Base-by-base conservation (phyloP, 2,329 filamentous ascomycete genomes). In the Trichoderma breve region DNA sequence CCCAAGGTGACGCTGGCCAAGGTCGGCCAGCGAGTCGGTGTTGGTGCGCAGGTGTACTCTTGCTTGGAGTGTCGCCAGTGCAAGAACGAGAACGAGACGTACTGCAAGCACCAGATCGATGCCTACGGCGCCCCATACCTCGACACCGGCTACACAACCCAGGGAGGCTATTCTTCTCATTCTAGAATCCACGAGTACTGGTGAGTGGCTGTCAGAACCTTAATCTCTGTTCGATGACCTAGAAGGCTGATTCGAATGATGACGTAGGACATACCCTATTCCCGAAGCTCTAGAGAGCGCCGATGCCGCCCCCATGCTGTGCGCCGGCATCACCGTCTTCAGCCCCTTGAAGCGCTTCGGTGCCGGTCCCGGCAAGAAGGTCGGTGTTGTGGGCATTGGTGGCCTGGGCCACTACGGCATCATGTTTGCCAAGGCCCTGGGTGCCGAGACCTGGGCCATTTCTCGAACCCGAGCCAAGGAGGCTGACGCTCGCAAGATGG, bases 301-400 rank as follows among this genome's bases (percentile, higher is more conserved):
- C 70, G 82, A 90, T 65, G 92, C 91, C 1, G 93, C 93, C 2
- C 92, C 92, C 11, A 94, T 95, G 92, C 87, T 96, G 76, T 97
- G 94, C 81, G 94, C 93, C 53, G 94, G 94, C 74, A 86, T 97
- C 75, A 97, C 94, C 4, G 90, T 90, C 72, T 97, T 90, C 84
- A 92, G 89, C 73, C 93, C 94, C 1, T 86, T 97, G 15, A 90
- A 93, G 74, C 88, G 93, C 63, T 90, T 94, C 78, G 92, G 92
- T 26, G 87, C 88, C 73, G 92, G 92, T 0, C 92, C 92, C 1
- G 93, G 93, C 74, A 93, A 93, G 85, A 93, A 93, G 83, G 89
- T 94, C 26, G 92, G 88, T 47, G 88, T 95, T 73, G 88, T 94
- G 9, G 92, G 92, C 74, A 84, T 94, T 75, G 91, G 91, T 21